phyloP scores from a whole-genome alignment of 805 yeast genomes.

The Kodamaea kakaduensis region DNA sequence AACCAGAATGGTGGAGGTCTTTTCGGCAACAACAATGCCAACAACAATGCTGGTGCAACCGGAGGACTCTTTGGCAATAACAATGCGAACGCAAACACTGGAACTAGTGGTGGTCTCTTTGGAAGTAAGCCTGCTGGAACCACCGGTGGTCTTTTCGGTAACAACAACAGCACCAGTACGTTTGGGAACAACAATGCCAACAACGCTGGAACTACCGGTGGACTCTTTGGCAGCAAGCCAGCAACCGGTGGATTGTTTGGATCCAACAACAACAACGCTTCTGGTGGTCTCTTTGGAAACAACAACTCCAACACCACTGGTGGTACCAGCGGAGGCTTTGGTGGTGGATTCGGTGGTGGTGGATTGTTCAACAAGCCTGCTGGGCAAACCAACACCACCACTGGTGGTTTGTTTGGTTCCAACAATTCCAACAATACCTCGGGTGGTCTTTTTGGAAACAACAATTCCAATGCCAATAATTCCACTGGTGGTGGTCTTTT shows the following conservation, averaged over 20 bases:
- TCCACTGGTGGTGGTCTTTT: constrained; percentile 25
- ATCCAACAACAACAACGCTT: constrained; percentile 8
- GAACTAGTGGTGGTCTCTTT: constrained; percentile 21
- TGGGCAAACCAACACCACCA: constrained; percentile 18
- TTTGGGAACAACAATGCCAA: constrained; percentile 8
- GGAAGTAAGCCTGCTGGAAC: constrained; percentile 10
- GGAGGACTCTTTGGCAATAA: constrained; percentile 46
- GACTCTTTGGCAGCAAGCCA: constrained; percentile 15
- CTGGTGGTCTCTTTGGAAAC: constrained; percentile 14
- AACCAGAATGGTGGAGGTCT: constrained; percentile 11
- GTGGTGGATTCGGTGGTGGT: constrained; percentile 48
- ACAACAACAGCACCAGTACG: constrained; percentile 16
- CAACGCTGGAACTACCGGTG: constrained; percentile 13
- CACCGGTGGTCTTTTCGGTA: constrained; percentile 15
- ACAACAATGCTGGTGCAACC: constrained; percentile 6
- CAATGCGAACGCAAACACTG: constrained; percentile 37
- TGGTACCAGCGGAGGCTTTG: constrained; percentile 14
- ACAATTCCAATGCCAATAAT: constrained; percentile 13
- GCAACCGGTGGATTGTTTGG: constrained; percentile 28
- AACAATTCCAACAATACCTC: constrained; percentile 11
- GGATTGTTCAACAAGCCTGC: constrained; percentile 30
- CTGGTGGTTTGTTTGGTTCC: constrained; percentile 49
- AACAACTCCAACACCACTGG: constrained; percentile 23
- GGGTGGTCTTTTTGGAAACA: constrained; percentile 19
- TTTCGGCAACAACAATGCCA: constrained; percentile 4